Conservation (phyloP, 768 basidiomycete species). For the Filobasidium wieringae region DNA sequence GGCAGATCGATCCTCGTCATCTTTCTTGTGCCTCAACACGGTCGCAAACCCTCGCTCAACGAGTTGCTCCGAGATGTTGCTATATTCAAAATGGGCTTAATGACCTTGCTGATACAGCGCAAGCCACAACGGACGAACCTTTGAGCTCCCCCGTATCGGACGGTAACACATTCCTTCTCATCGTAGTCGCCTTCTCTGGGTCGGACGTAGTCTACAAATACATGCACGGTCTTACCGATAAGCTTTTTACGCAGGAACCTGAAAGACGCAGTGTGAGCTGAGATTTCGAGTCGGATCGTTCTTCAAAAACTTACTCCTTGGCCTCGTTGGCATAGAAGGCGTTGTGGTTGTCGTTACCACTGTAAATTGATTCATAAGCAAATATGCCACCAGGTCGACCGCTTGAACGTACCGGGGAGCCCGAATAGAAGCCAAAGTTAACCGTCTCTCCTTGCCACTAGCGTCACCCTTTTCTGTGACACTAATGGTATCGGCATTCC, state of each 20-base stretch:
- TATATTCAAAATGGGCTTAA: conserved; percentile 29
- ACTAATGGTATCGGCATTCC: conserved; percentile 85
- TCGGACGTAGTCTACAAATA: conserved; percentile 69
- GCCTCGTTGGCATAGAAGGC: conserved; percentile 83
- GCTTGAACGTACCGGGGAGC: conserved; percentile 56
- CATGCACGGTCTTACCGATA: conserved; percentile 52
- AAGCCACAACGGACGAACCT: conserved; percentile 46
- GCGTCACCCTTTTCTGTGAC: conserved; percentile 55
- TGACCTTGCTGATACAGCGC: conserved; percentile 3
- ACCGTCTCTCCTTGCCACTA: conserved; percentile 58
- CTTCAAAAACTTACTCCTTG: conserved; percentile 46
- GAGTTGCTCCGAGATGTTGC: conserved; percentile 83
- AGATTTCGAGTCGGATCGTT: background rate
- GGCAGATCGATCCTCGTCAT: conserved; percentile 89
- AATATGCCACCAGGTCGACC: background rate
- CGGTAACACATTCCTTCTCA: conserved; percentile 79
- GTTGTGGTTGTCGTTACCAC: conserved; percentile 73
- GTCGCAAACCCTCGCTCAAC: conserved; percentile 86
- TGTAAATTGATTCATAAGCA: conserved; percentile 30
- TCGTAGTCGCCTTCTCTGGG: conserved; percentile 87
- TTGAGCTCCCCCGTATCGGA: conserved; percentile 71
- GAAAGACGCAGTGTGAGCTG: conserved; percentile 1
- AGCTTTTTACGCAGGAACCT: conserved; percentile 74
- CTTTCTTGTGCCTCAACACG: conserved; percentile 79
- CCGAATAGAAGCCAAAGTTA: conserved; percentile 79